phyloP scores from a whole-genome alignment of 352 stramenopile species.

The Phytophthora palmivora region DNA sequence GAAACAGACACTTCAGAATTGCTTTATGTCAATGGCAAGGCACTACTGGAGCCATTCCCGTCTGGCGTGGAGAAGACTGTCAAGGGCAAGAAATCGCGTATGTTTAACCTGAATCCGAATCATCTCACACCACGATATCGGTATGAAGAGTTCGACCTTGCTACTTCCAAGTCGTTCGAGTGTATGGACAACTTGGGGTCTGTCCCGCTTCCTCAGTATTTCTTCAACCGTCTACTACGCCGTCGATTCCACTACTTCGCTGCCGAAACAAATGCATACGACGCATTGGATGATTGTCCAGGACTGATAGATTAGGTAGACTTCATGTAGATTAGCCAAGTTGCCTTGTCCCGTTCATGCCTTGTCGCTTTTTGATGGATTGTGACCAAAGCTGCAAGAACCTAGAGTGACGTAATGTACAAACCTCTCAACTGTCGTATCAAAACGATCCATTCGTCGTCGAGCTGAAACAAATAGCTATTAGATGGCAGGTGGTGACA shows the following conservation, averaged over 20 bases:
- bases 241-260: constrained; percentile 57
- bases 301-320: constrained; percentile 29
- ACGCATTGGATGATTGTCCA: constrained; percentile 41
- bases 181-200: constrained; percentile 56
- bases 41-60: constrained; percentile 48
- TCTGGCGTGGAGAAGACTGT: constrained; percentile 39
- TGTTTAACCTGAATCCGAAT: constrained; percentile 54
- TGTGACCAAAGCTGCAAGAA: constrained; percentile 2
- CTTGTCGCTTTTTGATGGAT: constrained; percentile 9
- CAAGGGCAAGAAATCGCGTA: constrained; percentile 40
- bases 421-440: constrained; percentile 27
- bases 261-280: constrained; percentile 48
- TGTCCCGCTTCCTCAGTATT: constrained; percentile 39
- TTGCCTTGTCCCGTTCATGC: constrained; percentile 15
- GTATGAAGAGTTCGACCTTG: constrained; percentile 32
- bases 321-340: constrained; percentile 8
- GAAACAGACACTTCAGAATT: constrained; percentile 30
- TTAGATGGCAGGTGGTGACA: background rate
- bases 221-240: constrained; percentile 47
- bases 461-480: constrained; percentile 6
- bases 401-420: constrained; percentile 24
- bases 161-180: constrained; percentile 43
- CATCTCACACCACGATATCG: constrained; percentile 43
- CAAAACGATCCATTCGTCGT: constrained; percentile 9
- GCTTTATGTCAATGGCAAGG: constrained; percentile 39